Base-by-base conservation (phyloP, 2,329 filamentous ascomycete species). In the Emergomyces orientalis region DNA sequence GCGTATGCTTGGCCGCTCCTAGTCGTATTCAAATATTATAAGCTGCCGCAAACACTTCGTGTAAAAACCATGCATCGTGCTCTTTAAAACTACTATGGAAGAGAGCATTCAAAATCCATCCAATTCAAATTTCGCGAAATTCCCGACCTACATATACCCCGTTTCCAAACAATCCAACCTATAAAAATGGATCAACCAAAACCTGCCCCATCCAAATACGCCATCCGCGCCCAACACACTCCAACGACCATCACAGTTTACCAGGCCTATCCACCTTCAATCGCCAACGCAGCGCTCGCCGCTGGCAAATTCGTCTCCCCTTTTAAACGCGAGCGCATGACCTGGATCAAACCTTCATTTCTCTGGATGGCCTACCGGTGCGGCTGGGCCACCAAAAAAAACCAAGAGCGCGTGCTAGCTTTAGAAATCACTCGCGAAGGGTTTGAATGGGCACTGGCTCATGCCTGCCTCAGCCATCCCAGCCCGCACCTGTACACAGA, bases 331-430 rank as follows among this genome's bases (percentile, higher is more conserved):
- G 72, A 72, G 1, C 80, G 84, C 60, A 86, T 86, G 84, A 87
- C 84, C 3, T 87, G 85, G 85, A 81, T 87, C 66, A 87, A 87
- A 68, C 84, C 84, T 0, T 82, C 79, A 63, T 87, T 84, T 80
- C 75, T 77, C 56, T 87, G 85, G 85, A 84, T 86, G 80, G 81
- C 86, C 72, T 86, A 87, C 69, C 83, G 85, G 57, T 77, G 79
- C 25, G 84, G 84, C 19, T 87, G 86, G 74, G 82, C 81, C 0
- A 79, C 77, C 71, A 87, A 87, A 67, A 37, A 70, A 0, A 71
- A 79, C 2, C 84, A 87, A 71, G 76, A 79, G 41, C 79, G 78
- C 56, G 82, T 87, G 32, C 76, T 88, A 1, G 84, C 85, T 0
- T 73, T 87, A 5, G 80, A 76, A 58, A 82, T 87, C 73, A 79